Evolutionary conservation across 208 protist genomes (phyloP).

Genomic region (Phytomonas serpens): DNA sequence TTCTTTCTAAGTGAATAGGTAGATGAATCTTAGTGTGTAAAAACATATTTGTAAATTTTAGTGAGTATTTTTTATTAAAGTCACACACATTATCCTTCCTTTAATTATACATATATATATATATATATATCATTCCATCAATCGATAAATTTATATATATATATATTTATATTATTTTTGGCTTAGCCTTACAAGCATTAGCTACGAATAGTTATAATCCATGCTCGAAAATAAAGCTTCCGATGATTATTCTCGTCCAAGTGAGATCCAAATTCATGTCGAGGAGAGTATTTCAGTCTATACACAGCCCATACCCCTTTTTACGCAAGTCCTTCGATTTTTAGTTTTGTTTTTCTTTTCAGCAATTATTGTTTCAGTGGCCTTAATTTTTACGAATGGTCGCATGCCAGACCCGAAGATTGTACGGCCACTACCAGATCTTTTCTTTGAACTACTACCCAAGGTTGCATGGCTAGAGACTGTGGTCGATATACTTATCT

Average conservation of each 20-base stretch:
- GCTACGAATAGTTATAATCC: background rate
- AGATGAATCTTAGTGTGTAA: background rate
- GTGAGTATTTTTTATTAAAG: slow-evolving; percentile 3
- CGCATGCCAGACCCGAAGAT: slow-evolving; percentile 70
- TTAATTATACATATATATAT: slow-evolving; percentile 7
- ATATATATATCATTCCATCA: too few relatives aligned
- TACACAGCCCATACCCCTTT: slow-evolving; percentile 46
- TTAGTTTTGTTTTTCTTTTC: slow-evolving; percentile 41
- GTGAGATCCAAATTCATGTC: background rate
- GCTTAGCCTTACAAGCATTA: background rate
- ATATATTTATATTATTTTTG: background rate
- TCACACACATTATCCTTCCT: slow-evolving; percentile 1
- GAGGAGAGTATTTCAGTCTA: slow-evolving; percentile 17
- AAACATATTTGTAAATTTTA: slow-evolving; percentile 4
- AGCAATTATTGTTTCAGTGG: slow-evolving; percentile 40
- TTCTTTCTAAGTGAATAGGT: background rate
- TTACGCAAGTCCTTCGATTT: slow-evolving; percentile 62
- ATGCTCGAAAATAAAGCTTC: background rate
- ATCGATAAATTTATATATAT: slow-evolving; percentile 10
- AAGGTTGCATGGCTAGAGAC: slow-evolving; percentile 33
- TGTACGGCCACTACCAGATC: slow-evolving; percentile 57
- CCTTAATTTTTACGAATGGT: slow-evolving; percentile 56
- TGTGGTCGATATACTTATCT: slow-evolving; percentile 50
- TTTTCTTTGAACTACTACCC: slow-evolving; percentile 57
- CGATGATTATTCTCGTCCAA: background rate